Base-by-base conservation (phyloP, 192 early-diverging fungal genomes). In the Coemansia sp. region DNA sequence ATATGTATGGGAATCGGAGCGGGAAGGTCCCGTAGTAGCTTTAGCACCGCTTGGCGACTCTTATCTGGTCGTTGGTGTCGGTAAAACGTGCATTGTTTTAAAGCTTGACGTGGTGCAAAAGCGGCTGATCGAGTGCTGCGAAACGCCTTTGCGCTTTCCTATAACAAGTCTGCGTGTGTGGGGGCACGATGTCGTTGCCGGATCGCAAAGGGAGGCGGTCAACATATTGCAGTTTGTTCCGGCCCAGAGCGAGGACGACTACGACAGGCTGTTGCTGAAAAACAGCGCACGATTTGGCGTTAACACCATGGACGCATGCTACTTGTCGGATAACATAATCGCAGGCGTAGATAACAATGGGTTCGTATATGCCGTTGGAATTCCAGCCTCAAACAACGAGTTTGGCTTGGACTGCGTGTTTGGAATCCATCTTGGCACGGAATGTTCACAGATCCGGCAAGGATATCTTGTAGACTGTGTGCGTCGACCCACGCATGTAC, bases 41-140 rank as follows among this genome's bases (percentile, higher is more conserved):
- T 46, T 81, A 36, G 71, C 74, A 1, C 68, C 67, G 38, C 39
- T 81, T 39, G 71, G 74, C 33, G 79, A 73, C 49, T 66, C 71
- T 45, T 81, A 76, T 36, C 63, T 81, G 30, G 63, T 81, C 15
- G 62, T 76, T n/a, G 79, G 66, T 4, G 67, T 52, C 2, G 64
- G 67, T 12, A 51, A 61, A 2, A 21, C 44, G 2, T 76, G 73
- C n/a, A 20, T 73, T 7, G 74, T 81, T 41, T 62, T 81, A 56
- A 63, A 68, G 30, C 65, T 81, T 8, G 74, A 81, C 43, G 67
- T 81, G 2, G 74, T 57, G 4, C 69, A 71, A 14, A 46, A 36
- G 45, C 69, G 58, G 44, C 53, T 81, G 20, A 73, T 81, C 14
- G 79, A 81, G 44, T 81, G 79, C 71, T 76, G 79, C 53, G 73